Evolutionary conservation across 768 basidiomycete species (phyloP).

Genomic region (Russula sp.): DNA sequence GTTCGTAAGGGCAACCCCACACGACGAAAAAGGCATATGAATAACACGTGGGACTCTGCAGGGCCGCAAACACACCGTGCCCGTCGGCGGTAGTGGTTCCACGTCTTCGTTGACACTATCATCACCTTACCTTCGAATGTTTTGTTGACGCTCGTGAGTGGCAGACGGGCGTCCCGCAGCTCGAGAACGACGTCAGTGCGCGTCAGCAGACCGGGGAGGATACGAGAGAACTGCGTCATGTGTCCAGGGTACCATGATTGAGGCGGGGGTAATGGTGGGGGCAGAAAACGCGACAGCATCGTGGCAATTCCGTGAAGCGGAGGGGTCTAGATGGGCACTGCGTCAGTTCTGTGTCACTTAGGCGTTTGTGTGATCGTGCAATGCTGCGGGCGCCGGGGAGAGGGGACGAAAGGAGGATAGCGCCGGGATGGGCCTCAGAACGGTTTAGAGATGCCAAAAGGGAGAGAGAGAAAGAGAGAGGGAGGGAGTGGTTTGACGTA

Average conservation of each 20-base stretch:
- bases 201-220: conserved; percentile 67
- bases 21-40: not conserved
- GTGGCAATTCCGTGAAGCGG: conserved; percentile 1
- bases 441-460: not conserved
- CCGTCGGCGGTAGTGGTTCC: conserved; percentile 4
- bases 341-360: conserved; percentile 10
- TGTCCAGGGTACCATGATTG: conserved; percentile 96
- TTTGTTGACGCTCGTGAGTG: conserved; percentile 89
- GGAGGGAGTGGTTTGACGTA: conserved; percentile 10
- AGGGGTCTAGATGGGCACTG: conserved; percentile 2
- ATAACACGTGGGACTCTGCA: not conserved
- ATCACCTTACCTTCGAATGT: conserved; percentile 63
- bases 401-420: not conserved
- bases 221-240: conserved; percentile 81
- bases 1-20: conserved; percentile 6
- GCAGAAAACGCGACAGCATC: conserved; percentile 33
- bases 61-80: conserved; percentile 2
- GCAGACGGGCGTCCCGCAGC: conserved; percentile 86
- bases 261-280: conserved; percentile 53
- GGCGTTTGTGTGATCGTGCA: conserved; percentile 13
- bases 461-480: not conserved
- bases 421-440: not conserved
- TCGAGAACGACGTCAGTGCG: conserved; percentile 91
- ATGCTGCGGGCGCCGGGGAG: not conserved
- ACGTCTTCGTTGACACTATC: conserved; percentile 14